A percentile compares a stretch with the other conserved stretches of the same genome.
Conservation (phyloP, 805 yeast genomes). For the Pichia insulana region DNA sequence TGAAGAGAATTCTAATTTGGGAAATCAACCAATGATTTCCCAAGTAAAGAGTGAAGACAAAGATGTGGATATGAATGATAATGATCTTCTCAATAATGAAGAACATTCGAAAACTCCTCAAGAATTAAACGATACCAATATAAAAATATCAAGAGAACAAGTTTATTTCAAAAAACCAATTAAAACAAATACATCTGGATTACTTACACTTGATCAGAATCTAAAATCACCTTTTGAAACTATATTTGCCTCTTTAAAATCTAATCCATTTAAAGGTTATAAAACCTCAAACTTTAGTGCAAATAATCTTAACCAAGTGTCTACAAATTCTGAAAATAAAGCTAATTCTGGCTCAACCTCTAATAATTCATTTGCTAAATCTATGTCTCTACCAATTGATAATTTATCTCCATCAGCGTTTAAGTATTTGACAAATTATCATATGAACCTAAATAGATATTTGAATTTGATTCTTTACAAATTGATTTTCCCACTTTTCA, state of each 20-base stretch:
- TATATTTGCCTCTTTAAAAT: constrained; percentile 16
- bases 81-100: background rate
- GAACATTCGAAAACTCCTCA: background rate
- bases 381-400: background rate
- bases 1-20: too few species aligned
- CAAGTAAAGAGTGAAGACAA: too few species aligned
- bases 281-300: constrained; percentile 9
- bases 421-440: constrained; percentile 23
- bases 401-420: background rate
- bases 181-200: constrained; percentile 17
- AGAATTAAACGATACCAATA: background rate
- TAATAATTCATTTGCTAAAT: constrained; percentile 1
- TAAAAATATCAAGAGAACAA: constrained; percentile 1
- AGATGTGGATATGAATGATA: too few species aligned
- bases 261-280: constrained; percentile 26
- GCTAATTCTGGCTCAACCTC: background rate
- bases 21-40: too few species aligned
- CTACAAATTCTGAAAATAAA: background rate
- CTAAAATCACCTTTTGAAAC: constrained; percentile 20
- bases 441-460: constrained; percentile 30
- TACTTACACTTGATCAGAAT: constrained; percentile 22
- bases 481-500: constrained; percentile 26
- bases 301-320: background rate
- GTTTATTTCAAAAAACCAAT: constrained; percentile 1
- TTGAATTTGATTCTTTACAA: constrained; percentile 27